Evolutionary conservation across 208 protist species (phyloP).

Genomic region (Crithidia mellificae): DNA sequence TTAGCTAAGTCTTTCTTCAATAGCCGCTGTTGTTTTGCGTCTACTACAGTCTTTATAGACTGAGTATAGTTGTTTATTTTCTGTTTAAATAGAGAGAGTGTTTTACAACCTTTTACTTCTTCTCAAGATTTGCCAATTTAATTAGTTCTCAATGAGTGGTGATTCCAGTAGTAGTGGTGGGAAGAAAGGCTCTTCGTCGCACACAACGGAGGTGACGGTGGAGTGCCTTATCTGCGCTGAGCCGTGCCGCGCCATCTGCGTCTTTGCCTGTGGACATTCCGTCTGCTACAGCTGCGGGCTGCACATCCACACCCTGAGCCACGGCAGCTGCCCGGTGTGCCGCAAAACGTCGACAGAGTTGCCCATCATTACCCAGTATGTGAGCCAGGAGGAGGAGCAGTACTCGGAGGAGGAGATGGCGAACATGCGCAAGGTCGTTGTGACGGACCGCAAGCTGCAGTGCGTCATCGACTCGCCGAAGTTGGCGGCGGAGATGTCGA

Average conservation of each 20-base stretch:
- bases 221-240: slow-evolving; percentile 87
- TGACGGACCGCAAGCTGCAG: slow-evolving; percentile 43
- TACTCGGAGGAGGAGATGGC: slow-evolving; percentile 60
- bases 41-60: too few species aligned
- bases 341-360: slow-evolving; percentile 38
- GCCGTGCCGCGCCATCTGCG: slow-evolving; percentile 61
- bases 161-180: neutral
- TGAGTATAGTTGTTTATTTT: too few species aligned
- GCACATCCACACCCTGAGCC: slow-evolving; percentile 66
- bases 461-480: slow-evolving; percentile 58
- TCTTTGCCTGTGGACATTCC: slow-evolving; percentile 82
- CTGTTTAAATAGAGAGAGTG: too few species aligned
- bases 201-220: slow-evolving; percentile 30
- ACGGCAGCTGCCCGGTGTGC: slow-evolving; percentile 74
- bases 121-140: too few species aligned
- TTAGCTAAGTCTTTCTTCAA: too few species aligned
- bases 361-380: slow-evolving; percentile 54
- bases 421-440: slow-evolving; percentile 29
- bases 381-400: slow-evolving; percentile 55
- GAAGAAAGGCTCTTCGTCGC: slow-evolving; percentile 1
- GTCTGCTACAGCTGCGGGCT: slow-evolving; percentile 86
- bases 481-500: slow-evolving; percentile 59
- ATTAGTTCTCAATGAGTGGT: slow-evolving; percentile 7
- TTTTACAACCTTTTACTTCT: too few species aligned
- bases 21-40: too few species aligned